Evolutionary conservation across 1,139 yeast genomes (phyloP), one percentile per base, ranked within the genome.

Genomic region (Pneumocystis jirovecii): DNA sequence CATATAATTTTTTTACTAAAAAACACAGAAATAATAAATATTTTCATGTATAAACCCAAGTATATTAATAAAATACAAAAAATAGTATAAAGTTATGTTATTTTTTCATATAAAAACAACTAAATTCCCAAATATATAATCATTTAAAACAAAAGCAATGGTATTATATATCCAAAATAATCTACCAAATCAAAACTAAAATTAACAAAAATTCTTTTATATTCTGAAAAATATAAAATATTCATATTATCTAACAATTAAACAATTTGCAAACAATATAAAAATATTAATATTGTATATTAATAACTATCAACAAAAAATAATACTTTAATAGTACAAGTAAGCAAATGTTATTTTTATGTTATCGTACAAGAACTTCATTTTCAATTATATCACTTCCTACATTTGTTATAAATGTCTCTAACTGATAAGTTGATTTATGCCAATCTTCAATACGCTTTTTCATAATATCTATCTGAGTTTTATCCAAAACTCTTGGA

Each of bases 401-500:
- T 61, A 81, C 78, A 15, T 74, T 75, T 66, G 80, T 83, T 79
- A 85, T 83, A 78, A 81, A 83, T 42, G 75, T 74, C 63, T 87
- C 86, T 70, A 93, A 81, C 62, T 80, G 79, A 63, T 82, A 81
- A 57, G 91, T 96, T 71, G 85, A 85, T 65, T 75, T 76, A 71
- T 87, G 86, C 98, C 98, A 93, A 65, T 80, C 81, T 45, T 80
- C 80, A 73, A 93, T 81, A 72, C 89, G 87, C 68, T 81, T 81
- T 71, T 84, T 84, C 86, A 93, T 89, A 66, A 82, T 81, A 66
- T 80, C 82, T 68, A 91, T 88, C 79, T 93, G 97, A 63, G 82
- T 83, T 71, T 80, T 81, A 73, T 89, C 89, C 81, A 93, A 85
- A 66, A 90, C 89, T 73, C 97, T 82, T 66, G 98, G 97, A 78